Evolutionary conservation across 2,329 filamentous ascomycete genomes (phyloP).

Genomic region (Pyrenophora teres): DNA sequence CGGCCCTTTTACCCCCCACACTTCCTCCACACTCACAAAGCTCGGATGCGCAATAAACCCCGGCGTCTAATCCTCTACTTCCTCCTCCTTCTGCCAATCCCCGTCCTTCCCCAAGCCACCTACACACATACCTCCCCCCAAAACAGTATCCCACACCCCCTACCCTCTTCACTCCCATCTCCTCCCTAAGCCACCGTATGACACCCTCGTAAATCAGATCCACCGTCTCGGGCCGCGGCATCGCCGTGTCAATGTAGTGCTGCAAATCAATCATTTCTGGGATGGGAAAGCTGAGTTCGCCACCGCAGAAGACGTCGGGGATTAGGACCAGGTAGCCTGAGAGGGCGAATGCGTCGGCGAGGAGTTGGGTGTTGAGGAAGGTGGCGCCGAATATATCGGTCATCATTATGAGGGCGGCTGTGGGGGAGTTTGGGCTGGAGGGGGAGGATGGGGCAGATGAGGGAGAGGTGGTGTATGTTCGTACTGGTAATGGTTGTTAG

Average conservation of each 20-base stretch:
- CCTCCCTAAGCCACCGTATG: constrained; percentile 63
- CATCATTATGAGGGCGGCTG: constrained; percentile 60
- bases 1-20: constrained; percentile 61
- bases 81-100: constrained; percentile 54
- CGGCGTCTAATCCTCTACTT: constrained; percentile 62
- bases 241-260: constrained; percentile 52
- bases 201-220: constrained; percentile 60
- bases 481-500: constrained; percentile 45
- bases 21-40: constrained; percentile 68
- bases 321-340: constrained; percentile 73
- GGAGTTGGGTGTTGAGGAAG: constrained; percentile 58
- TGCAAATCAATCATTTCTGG: constrained; percentile 56
- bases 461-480: constrained; percentile 56
- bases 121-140: constrained; percentile 64
- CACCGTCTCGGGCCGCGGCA: constrained; percentile 51
- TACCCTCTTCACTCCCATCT: constrained; percentile 60
- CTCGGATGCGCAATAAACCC: constrained; percentile 79
- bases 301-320: constrained; percentile 72
- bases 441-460: constrained; percentile 47
- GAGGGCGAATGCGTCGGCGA: constrained; percentile 75
- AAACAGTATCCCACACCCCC: constrained; percentile 76
- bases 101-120: constrained; percentile 52
- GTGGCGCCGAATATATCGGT: constrained; percentile 63
- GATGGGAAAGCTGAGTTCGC: constrained; percentile 62
- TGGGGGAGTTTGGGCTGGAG: constrained; percentile 46